A percentile compares a stretch with the other conserved stretches of the same genome.
Evolutionary conservation across 805 yeast species (phyloP).

Genomic region (Candida gorgasii): DNA sequence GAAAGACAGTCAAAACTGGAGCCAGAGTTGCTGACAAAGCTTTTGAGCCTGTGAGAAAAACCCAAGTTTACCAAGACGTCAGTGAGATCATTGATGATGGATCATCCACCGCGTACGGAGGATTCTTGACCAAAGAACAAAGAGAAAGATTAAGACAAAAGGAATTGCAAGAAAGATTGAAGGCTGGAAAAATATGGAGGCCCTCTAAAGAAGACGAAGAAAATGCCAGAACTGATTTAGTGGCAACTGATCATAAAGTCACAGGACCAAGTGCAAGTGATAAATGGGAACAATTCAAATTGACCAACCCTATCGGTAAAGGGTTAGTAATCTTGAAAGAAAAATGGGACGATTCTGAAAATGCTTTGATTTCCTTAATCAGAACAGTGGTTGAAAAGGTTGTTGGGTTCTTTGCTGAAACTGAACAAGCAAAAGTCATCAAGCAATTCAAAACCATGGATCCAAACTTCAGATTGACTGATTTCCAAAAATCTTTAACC

Average conservation of each 20-base stretch:
- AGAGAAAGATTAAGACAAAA: slow-evolving; percentile 66
- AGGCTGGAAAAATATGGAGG: slow-evolving; percentile 68
- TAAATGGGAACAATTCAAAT: slow-evolving; percentile 64
- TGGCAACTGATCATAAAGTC: slow-evolving; percentile 77
- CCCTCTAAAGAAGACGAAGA: slow-evolving; percentile 31
- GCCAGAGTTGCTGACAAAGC: slow-evolving; percentile 87
- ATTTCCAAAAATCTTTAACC: slow-evolving; percentile 79
- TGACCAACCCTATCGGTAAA: slow-evolving; percentile 70
- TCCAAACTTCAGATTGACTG: slow-evolving; percentile 79
- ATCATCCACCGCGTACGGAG: slow-evolving; percentile 85
- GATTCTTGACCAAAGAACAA: slow-evolving; percentile 81
- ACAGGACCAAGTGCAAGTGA: slow-evolving; percentile 68
- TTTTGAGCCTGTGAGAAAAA: slow-evolving; percentile 89
- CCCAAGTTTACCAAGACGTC: slow-evolving; percentile 86
- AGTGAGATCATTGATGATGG: slow-evolving; percentile 90
- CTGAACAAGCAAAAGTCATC: slow-evolving; percentile 92
- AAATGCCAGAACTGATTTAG: slow-evolving; percentile 79
- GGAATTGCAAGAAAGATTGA: slow-evolving; percentile 53
- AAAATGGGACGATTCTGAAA: slow-evolving; percentile 91
- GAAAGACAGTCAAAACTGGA: slow-evolving; percentile 77
- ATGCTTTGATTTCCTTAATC: slow-evolving; percentile 78
- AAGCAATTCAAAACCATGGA: slow-evolving; percentile 85
- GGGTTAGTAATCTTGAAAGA: slow-evolving; percentile 58
- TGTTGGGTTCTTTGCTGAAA: slow-evolving; percentile 90
- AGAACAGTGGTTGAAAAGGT: slow-evolving; percentile 80